Evolutionary conservation across 768 basidiomycete species (phyloP).

Genomic region (Mycena sanguinolenta): DNA sequence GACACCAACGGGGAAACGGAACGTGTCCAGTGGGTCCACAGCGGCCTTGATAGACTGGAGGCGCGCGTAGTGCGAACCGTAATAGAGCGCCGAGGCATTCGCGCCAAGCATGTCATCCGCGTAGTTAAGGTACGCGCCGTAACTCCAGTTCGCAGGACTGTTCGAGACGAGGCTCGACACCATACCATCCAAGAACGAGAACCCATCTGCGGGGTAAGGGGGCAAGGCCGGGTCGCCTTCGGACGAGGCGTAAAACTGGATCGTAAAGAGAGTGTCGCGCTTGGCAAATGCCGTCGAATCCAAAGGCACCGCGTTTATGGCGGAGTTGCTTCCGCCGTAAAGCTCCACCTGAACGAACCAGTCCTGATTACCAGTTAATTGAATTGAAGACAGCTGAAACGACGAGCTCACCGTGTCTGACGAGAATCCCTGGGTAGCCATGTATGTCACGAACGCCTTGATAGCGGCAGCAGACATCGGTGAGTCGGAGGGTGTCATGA

Average conservation of each 20-base stretch:
- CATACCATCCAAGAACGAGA: conserved; percentile 52
- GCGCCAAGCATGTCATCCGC: conserved; percentile 51
- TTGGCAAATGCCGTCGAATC: conserved; percentile 50
- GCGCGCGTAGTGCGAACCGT: conserved; percentile 26
- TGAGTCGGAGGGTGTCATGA: background rate
- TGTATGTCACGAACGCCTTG: background rate
- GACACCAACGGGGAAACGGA: conserved; percentile 28
- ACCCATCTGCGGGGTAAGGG: conserved; percentile 50
- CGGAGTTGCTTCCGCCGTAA: conserved; percentile 47
- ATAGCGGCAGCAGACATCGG: background rate
- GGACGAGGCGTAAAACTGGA: conserved; percentile 49
- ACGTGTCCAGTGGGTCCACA: conserved; percentile 28
- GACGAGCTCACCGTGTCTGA: background rate
- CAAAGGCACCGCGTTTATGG: conserved; percentile 46
- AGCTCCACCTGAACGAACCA: conserved; percentile 44
- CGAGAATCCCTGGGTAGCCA: background rate
- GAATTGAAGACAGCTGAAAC: background rate
- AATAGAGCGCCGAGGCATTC: conserved; percentile 39
- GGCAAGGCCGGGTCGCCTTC: conserved; percentile 20
- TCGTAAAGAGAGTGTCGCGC: conserved; percentile 47
- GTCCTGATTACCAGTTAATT: background rate
- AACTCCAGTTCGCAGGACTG: conserved; percentile 46
- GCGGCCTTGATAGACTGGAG: conserved; percentile 18
- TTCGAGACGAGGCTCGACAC: conserved; percentile 44
- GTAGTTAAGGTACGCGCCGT: conserved; percentile 56